These are phyloP conservation scores for Blastobotrys ciferrii DNA, from an alignment of 1,139 yeast genomes.

Conservation along the genomic window DNA sequence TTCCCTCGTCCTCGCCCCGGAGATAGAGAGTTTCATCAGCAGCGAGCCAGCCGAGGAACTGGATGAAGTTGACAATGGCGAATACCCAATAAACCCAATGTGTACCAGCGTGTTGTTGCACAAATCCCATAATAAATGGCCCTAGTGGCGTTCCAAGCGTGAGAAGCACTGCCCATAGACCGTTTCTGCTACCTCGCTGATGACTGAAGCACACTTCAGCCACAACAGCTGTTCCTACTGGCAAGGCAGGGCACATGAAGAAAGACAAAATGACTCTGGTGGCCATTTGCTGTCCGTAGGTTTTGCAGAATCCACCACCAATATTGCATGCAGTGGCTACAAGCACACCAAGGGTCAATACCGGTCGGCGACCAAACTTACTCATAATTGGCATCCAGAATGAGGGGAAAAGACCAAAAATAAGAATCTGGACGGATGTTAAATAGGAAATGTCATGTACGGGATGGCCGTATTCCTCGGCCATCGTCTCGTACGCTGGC, in stretches of 20 bases:
- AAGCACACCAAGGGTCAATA: constrained; percentile 13
- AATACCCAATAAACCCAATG: constrained; percentile 21
- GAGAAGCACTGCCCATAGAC: constrained; percentile 24
- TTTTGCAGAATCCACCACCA: constrained; percentile 25
- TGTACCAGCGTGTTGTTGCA: constrained; percentile 21
- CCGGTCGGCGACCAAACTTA: constrained; percentile 23
- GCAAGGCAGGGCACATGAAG: constrained; percentile 10
- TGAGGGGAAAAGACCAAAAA: constrained; percentile 22
- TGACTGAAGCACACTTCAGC: constrained; percentile 23
- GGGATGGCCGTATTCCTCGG: constrained; percentile 19
- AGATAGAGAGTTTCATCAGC: constrained; percentile 23
- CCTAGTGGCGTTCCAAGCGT: constrained; percentile 25
- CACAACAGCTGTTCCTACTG: constrained; percentile 23
- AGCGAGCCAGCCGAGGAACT: constrained; percentile 14
- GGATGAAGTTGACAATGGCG: constrained; percentile 19
- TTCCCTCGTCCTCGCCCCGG: constrained; percentile 8
- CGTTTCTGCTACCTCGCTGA: constrained; percentile 24
- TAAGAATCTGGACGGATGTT: constrained; percentile 21
- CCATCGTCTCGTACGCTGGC: constrained; percentile 23
- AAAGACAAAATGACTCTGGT: constrained; percentile 20
- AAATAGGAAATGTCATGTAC: constrained; percentile 21
- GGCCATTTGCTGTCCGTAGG: constrained; percentile 24
- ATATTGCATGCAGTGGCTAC: constrained; percentile 17
- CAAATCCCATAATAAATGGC: constrained; percentile 26
- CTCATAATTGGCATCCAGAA: constrained; percentile 23